phyloP scores from a whole-genome alignment of 352 stramenopile species.

The Peronospora belbahrii region DNA sequence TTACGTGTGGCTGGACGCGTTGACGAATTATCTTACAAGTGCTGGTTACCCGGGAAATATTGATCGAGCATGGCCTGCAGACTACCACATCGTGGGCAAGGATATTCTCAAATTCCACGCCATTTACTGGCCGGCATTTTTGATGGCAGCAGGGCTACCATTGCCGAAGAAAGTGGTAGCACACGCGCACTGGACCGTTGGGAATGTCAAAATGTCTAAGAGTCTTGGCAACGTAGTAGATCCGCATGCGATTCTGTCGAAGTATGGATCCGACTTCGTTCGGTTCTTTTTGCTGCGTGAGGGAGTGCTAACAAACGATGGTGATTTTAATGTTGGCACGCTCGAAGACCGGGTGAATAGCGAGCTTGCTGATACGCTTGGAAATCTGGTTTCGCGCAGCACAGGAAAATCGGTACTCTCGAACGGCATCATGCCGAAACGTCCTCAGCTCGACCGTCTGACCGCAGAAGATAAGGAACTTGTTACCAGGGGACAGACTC shows the following conservation, averaged over 20 bases:
- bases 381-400: conserved; percentile 81
- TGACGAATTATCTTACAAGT: conserved; percentile 98
- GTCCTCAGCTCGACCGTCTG: conserved; percentile 26
- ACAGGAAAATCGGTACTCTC: conserved; percentile 62
- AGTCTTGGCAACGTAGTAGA: conserved; percentile 97
- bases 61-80: conserved; percentile 49
- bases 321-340: conserved; percentile 79
- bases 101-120: conserved; percentile 99
- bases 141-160: conserved; percentile 89
- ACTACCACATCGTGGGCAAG: conserved; percentile 95
- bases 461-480: conserved; percentile 42
- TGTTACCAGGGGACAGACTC: conserved; percentile 42
- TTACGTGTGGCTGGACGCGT: conserved; percentile 99
- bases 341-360: conserved; percentile 95
- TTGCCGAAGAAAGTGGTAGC: conserved; percentile 93
- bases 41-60: conserved; percentile 84
- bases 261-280: conserved; percentile 91
- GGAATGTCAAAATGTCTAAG: conserved; percentile 99
- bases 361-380: conserved; percentile 88
- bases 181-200: conserved; percentile 98
- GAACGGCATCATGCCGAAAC: conserved; percentile 37
- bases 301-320: conserved; percentile 92
- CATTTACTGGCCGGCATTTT: conserved; percentile 97
- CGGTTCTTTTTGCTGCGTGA: conserved; percentile 88
- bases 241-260: conserved; percentile 86